These are phyloP conservation scores for Neurospora intermedia DNA, from an alignment of 495 filamentous ascomycete genomes.

Conservation along the genomic window DNA sequence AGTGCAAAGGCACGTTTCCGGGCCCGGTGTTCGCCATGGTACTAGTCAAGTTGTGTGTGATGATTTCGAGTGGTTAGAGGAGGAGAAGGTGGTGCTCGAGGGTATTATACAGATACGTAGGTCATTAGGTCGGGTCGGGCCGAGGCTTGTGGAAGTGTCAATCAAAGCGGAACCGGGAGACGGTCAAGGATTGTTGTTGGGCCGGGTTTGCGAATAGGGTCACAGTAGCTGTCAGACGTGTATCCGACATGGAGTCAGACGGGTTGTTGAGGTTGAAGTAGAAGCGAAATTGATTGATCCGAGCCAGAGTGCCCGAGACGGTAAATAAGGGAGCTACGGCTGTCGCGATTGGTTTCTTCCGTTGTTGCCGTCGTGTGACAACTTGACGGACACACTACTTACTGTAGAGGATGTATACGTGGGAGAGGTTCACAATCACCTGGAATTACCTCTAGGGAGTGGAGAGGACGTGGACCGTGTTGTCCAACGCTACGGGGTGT, in stretches of 20 bases:
- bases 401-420: neutral
- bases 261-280: neutral
- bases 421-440: neutral
- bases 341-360: neutral
- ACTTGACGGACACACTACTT: neutral
- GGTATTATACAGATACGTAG: neutral
- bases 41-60: neutral
- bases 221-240: no score
- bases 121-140: neutral
- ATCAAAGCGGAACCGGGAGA: neutral
- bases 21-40: neutral
- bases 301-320: neutral
- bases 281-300: neutral
- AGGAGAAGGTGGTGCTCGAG: neutral
- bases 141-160: neutral
- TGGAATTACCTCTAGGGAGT: neutral
- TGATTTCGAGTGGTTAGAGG: neutral
- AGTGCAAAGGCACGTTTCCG: conserved; percentile 24
- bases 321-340: neutral
- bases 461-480: neutral
- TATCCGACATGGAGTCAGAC: neutral
- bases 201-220: neutral
- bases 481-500: no score
- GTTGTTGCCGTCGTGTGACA: neutral
- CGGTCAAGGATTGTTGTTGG: neutral